Evolutionary conservation across 768 basidiomycete genomes (phyloP).

Genomic region (Pulveroboletus sp.): DNA sequence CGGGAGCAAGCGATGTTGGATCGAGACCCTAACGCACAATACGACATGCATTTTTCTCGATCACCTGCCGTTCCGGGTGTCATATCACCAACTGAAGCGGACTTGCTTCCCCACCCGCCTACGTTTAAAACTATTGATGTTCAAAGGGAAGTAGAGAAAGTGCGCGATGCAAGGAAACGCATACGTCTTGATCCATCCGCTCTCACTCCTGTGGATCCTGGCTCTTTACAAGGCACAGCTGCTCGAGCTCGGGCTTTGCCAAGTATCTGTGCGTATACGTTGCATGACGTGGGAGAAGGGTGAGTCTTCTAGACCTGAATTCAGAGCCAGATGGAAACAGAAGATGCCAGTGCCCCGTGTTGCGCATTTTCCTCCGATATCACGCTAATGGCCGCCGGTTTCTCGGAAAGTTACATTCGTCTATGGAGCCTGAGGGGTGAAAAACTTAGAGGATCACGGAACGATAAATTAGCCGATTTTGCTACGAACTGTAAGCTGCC

Average conservation of each 20-base stretch:
- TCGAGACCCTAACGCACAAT: constrained; percentile 60
- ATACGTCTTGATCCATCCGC: constrained; percentile 82
- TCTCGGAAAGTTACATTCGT: constrained; percentile 91
- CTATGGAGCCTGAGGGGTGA: constrained; percentile 95
- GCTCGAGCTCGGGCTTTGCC: constrained; percentile 66
- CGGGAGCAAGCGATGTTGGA: constrained; percentile 79
- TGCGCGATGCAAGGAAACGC: constrained; percentile 86
- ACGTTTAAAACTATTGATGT: constrained; percentile 84
- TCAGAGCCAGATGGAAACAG: constrained; percentile 8
- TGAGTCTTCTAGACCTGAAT: constrained; percentile 34
- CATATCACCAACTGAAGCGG: constrained; percentile 59
- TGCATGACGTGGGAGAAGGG: constrained; percentile 96
- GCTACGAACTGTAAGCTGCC: constrained; percentile 62
- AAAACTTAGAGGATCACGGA: constrained; percentile 70
- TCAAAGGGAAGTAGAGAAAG: constrained; percentile 82
- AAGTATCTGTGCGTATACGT: constrained; percentile 91
- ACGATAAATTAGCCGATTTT: constrained; percentile 63
- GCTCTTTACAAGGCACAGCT: constrained; percentile 53
- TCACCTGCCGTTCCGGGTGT: constrained; percentile 51
- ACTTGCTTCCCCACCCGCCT: constrained; percentile 76
- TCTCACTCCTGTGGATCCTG: constrained; percentile 51
- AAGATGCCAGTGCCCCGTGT: constrained; percentile 62
- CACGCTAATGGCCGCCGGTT: constrained; percentile 90
- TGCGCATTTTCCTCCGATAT: constrained; percentile 88
- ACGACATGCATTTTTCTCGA: constrained; percentile 54